Evolutionary conservation across 495 filamentous ascomycete genomes (phyloP), one percentile per base, ranked within the genome.

Genomic region (Penicillium pancosmium): DNA sequence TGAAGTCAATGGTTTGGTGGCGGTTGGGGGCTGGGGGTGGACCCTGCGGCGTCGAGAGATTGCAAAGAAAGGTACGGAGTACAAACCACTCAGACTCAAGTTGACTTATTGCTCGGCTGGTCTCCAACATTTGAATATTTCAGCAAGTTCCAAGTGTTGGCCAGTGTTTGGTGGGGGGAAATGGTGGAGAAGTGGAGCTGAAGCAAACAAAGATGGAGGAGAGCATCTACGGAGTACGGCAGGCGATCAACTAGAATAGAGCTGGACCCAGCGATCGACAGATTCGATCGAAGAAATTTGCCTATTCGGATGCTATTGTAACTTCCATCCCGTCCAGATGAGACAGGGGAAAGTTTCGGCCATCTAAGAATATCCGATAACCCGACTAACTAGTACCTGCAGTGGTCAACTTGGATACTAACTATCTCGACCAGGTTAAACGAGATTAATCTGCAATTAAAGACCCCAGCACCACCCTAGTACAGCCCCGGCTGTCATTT

Each of bases 1-100:
- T 15, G 16, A 47, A 58, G 48, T 52, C 48, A 52, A 57, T 57
- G 19, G 31, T 5, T 25, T 23, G 19, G 46, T 25, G 46, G 11
- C 9, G 19, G 19, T 27, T n/a, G 15, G 36, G 9, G 36, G 36
- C 36, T 38, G 36, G 36, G 6, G 36, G 36, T 38, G 36, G 36
- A 16, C 15, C 41, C 7, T 44, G 41, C 41, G 41, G 36, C 36
- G 27, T 31, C 27, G 15, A 12, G 36, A 38, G 36, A 38, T 38
- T 38, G 36, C 36, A 38, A 9, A 9, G 11, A 38, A 36, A 36
- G 34, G 10, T 10, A 13, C 34, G 2, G 13, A 31, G 27, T 9
- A 31, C 27, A 31, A 31, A 31, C 27, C 27, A 31, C 8, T 4
- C 3, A 31, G 27, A 23, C 23, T 23, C 23, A 23, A 23, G 23